A percentile compares a stretch with the other conserved stretches of the same genome.
Evolutionary conservation across 2,329 filamentous ascomycete species (phyloP).

Genomic region (Penicillium sp.): DNA sequence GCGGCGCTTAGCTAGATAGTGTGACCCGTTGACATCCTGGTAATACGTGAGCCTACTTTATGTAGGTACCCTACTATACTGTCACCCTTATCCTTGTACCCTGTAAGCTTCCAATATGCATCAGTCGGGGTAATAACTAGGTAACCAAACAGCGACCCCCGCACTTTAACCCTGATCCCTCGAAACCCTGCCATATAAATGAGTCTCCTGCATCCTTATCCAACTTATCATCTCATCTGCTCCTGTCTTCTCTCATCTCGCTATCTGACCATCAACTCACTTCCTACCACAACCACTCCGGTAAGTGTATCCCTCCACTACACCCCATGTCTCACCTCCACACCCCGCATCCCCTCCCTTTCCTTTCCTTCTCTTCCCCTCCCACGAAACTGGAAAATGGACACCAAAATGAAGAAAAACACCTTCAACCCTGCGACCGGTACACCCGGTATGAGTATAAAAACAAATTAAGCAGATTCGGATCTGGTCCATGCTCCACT

Average conservation of each 20-base stretch:
- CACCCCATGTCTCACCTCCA: neutral
- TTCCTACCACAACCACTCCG: neutral
- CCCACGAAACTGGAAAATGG: neutral
- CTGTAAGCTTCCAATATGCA: neutral
- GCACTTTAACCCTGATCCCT: neutral
- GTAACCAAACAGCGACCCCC: neutral
- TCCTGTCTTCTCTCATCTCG: neutral
- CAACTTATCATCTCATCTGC: neutral
- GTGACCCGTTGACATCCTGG: too few relatives aligned
- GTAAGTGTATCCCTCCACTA: neutral
- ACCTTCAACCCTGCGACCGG: conserved; percentile 7
- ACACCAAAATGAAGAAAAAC: neutral
- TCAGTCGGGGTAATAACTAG: neutral
- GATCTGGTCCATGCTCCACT: conserved; percentile 15
- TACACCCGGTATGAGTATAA: conserved; percentile 15
- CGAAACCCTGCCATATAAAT: neutral
- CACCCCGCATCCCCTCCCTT: too few relatives aligned
- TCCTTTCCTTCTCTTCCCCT: neutral
- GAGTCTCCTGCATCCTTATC: neutral
- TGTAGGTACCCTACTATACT: neutral
- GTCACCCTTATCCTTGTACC: neutral
- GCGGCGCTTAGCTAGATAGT: too few relatives aligned
- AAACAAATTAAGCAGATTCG: conserved; percentile 30
- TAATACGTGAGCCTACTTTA: too few relatives aligned
- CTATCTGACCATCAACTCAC: neutral